A percentile compares a stretch with the other conserved stretches of the same genome.
phyloP scores from a whole-genome alignment of 805 yeast species.

The Tetrapisispora phaffii region DNA sequence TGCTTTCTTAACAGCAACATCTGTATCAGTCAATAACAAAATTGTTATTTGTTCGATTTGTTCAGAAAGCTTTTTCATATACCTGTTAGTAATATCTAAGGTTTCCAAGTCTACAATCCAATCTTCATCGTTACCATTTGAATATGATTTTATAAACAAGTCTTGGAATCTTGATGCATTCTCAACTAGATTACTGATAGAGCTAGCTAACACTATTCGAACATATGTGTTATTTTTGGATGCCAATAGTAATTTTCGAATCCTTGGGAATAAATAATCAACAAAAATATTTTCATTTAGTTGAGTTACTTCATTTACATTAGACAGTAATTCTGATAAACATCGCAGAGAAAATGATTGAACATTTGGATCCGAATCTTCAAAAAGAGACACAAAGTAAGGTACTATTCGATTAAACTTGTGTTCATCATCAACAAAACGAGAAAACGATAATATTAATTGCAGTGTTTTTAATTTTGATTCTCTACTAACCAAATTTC shows the following conservation, averaged over 20 bases:
- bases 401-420: constrained; percentile 84
- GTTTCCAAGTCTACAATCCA: constrained; percentile 12
- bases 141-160: constrained; percentile 35
- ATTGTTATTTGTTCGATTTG: constrained; percentile 58
- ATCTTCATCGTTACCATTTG: constrained; percentile 12
- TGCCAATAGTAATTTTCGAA: constrained; percentile 36
- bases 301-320: constrained; percentile 58
- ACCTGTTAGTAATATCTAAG: constrained; percentile 14
- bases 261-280: constrained; percentile 71
- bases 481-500: constrained; percentile 14
- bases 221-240: constrained; percentile 37
- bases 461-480: constrained; percentile 51
- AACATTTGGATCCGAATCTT: constrained; percentile 51
- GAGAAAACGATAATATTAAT: constrained; percentile 64
- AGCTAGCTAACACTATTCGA: constrained; percentile 58
- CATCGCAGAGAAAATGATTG: constrained; percentile 56
- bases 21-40: constrained; percentile 58
- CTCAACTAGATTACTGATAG: constrained; percentile 63
- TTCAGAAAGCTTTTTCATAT: constrained; percentile 17
- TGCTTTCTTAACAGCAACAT: constrained; percentile 56
- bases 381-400: constrained; percentile 54
- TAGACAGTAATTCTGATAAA: constrained; percentile 54
- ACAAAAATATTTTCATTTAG: constrained; percentile 69
- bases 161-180: constrained; percentile 56
- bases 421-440: constrained; percentile 67